Conservation (phyloP, 2,329 filamentous ascomycete species). For the Trichophyton simii region DNA sequence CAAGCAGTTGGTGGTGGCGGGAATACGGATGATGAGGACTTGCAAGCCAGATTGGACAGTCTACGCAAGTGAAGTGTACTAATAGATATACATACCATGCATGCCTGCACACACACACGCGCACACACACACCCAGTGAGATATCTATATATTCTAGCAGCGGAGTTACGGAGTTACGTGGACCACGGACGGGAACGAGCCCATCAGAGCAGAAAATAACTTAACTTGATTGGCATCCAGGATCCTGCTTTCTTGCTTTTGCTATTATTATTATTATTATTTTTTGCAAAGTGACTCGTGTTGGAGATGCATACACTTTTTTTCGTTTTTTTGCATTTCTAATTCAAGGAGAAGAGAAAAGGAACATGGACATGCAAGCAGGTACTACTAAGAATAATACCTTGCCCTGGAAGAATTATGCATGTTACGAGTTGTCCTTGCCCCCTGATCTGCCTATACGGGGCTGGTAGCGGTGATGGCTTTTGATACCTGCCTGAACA, state of each 20-base stretch:
- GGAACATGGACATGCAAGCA: neutral
- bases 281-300: neutral
- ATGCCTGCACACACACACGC: neutral
- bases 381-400: neutral
- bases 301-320: neutral
- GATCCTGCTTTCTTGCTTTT: neutral
- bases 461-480: neutral
- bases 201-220: neutral
- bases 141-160: conserved; percentile 1
- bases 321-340: neutral
- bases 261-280: neutral
- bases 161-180: conserved; percentile 10
- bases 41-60: conserved; percentile 87
- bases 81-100: neutral
- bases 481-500: neutral
- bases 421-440: neutral
- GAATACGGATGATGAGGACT: conserved; percentile 64
- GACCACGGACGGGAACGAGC: neutral
- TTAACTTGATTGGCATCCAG: neutral
- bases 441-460: neutral
- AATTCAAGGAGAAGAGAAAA: neutral
- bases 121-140: neutral
- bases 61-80: conserved; percentile 44
- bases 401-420: neutral
- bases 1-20: conserved; percentile 63